Conservation (phyloP, 2,329 filamentous ascomycete genomes). For the Xylaria sp. region DNA sequence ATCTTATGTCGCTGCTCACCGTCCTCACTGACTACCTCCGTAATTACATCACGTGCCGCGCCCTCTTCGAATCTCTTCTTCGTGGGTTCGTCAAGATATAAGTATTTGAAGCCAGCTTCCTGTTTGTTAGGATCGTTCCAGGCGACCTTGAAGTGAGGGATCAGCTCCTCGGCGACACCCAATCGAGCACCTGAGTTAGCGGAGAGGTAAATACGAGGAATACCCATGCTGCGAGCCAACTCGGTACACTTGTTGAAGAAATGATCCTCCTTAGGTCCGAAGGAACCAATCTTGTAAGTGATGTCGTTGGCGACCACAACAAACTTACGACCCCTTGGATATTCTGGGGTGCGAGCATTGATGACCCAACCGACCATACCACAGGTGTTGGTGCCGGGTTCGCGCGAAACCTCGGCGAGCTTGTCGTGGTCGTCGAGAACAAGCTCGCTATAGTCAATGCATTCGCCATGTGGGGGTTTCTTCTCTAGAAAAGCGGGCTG, state of each 20-base stretch:
- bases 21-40: conserved; percentile 85
- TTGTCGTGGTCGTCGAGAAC: conserved; percentile 95
- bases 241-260: conserved; percentile 99
- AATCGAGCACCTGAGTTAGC: conserved; percentile 99
- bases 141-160: conserved; percentile 95
- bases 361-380: conserved; percentile 99
- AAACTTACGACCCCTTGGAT: conserved; percentile 90
- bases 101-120: conserved; percentile 93
- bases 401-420: conserved; percentile 90
- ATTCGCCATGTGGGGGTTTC: conserved; percentile 87
- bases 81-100: conserved; percentile 88
- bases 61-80: conserved; percentile 88
- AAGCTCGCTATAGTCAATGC: conserved; percentile 92
- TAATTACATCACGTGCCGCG: conserved; percentile 81
- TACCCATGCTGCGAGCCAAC: conserved; percentile 90
- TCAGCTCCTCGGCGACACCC: conserved; percentile 94
- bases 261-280: conserved; percentile 94
- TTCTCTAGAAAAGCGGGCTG: conserved; percentile 80
- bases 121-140: conserved; percentile 89
- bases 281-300: conserved; percentile 98
- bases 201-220: conserved; percentile 96
- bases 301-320: conserved; percentile 99
- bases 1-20: conserved; percentile 95
- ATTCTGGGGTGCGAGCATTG: conserved; percentile 94
- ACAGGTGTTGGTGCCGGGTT: conserved; percentile 93